Evolutionary conservation across 345 rosid genomes (phyloP).

Genomic region (Eucalyptus dawsonii): DNA sequence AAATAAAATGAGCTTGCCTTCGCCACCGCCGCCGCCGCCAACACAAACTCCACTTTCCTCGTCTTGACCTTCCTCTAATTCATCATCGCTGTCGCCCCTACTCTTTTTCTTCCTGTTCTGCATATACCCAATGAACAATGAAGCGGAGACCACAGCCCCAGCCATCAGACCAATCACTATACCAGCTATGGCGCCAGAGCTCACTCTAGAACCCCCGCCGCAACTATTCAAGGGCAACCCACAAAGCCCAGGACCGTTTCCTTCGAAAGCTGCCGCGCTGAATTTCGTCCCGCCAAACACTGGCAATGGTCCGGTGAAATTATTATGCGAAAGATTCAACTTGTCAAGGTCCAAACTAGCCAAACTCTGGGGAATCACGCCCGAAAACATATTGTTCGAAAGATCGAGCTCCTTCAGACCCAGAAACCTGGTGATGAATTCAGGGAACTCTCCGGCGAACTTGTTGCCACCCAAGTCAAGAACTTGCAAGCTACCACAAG

Average conservation of each 20-base stretch:
- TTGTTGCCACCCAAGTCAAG: constrained; percentile 80
- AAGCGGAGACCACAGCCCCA: constrained; percentile 77
- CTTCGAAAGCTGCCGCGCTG: constrained; percentile 57
- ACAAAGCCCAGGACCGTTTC: constrained; percentile 76
- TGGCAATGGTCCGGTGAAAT: constrained; percentile 77
- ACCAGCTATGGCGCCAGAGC: constrained; percentile 90
- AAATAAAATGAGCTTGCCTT: constrained; percentile 83
- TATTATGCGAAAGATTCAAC: constrained; percentile 79
- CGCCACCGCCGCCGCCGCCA: constrained; percentile 25
- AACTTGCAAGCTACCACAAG: constrained; percentile 49
- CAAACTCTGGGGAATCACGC: constrained; percentile 58
- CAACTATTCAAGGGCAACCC: constrained; percentile 73
- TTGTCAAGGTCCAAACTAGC: constrained; percentile 43
- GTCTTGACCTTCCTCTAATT: constrained; percentile 61
- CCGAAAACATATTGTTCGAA: constrained; percentile 55
- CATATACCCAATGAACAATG: constrained; percentile 72
- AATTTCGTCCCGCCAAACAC: constrained; percentile 52
- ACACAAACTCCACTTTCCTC: constrained; percentile 26
- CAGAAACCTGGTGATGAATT: constrained; percentile 46
- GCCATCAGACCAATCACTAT: constrained; percentile 89
- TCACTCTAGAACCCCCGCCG: constrained; percentile 45
- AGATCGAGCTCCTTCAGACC: constrained; percentile 75
- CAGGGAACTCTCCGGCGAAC: constrained; percentile 76
- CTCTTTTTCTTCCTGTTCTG: constrained; percentile 75
- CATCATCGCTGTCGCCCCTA: constrained; percentile 58